A percentile compares a stretch with the other conserved stretches of the same genome.
Evolutionary conservation across 2,329 filamentous ascomycete species (phyloP).

Genomic region (Colletotrichum aenigma): DNA sequence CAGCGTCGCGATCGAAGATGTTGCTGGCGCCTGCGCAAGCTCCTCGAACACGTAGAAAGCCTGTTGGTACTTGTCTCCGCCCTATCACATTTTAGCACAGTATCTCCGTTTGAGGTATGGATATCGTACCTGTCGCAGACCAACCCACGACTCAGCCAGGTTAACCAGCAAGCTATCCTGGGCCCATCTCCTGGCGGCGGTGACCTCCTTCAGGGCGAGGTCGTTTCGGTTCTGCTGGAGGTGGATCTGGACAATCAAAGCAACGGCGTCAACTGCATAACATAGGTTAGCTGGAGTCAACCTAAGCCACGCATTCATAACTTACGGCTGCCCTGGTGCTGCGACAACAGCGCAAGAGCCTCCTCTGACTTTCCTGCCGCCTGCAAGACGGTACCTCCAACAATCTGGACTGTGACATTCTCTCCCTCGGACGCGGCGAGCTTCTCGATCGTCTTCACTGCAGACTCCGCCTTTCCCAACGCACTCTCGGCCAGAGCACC

Average conservation of each 20-base stretch:
- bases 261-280: slow-evolving; percentile 72
- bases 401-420: slow-evolving; percentile 80
- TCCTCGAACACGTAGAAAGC: slow-evolving; percentile 98
- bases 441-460: slow-evolving; percentile 67
- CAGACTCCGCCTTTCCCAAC: slow-evolving; percentile 64
- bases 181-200: slow-evolving; percentile 87
- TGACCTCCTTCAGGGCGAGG: slow-evolving; percentile 87
- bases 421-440: slow-evolving; percentile 71
- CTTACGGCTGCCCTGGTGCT: slow-evolving; percentile 87
- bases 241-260: slow-evolving; percentile 90
- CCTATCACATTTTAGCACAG: slow-evolving; percentile 55
- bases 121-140: slow-evolving; percentile 75
- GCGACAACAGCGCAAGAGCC: slow-evolving; percentile 77
- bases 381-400: slow-evolving; percentile 83
- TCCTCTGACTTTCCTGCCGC: slow-evolving; percentile 82
- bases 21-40: slow-evolving; percentile 84
- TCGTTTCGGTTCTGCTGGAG: slow-evolving; percentile 91
- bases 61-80: slow-evolving; percentile 94
- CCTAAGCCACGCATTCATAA: slow-evolving; percentile 23
- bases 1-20: slow-evolving; percentile 75
- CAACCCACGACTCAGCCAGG: slow-evolving; percentile 94
- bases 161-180: slow-evolving; percentile 95
- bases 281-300: background rate
- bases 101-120: background rate
- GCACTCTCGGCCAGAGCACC: slow-evolving; percentile 74